Evolutionary conservation across 2,329 filamentous ascomycete species (phyloP).

Genomic region (Anisogramma anomala): DNA sequence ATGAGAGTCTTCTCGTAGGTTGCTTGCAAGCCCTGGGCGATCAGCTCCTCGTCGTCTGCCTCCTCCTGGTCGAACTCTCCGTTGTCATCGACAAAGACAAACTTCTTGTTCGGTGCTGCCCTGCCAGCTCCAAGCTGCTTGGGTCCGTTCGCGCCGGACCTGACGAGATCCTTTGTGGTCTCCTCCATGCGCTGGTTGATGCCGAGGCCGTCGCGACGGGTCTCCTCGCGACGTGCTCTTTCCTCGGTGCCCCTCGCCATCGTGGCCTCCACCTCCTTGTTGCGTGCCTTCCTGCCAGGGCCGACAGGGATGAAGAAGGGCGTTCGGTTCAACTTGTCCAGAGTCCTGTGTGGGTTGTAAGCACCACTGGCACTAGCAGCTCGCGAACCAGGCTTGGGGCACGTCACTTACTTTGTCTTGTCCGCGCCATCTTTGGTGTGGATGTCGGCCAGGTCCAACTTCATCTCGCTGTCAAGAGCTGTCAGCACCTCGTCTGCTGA

Average conservation of each 20-base stretch:
- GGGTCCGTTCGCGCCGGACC: not conserved
- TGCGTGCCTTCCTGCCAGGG: constrained; percentile 53
- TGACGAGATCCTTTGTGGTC: constrained; percentile 22
- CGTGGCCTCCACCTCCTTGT: constrained; percentile 54
- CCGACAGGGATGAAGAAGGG: constrained; percentile 80
- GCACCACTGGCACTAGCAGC: not conserved
- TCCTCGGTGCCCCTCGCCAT: constrained; percentile 59
- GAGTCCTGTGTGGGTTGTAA: constrained; percentile 40
- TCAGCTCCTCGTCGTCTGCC: constrained; percentile 35
- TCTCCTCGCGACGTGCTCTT: constrained; percentile 52
- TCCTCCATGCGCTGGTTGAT: constrained; percentile 43
- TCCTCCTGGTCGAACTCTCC: constrained; percentile 43
- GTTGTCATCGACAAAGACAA: constrained; percentile 67
- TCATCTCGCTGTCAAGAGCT: constrained; percentile 43
- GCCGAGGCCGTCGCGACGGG: constrained; percentile 41
- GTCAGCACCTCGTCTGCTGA: too few relatives aligned
- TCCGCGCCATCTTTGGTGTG: constrained; percentile 68
- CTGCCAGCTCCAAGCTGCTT: constrained; percentile 17
- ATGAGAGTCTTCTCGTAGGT: constrained; percentile 56
- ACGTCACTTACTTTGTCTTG: constrained; percentile 33
- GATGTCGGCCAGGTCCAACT: constrained; percentile 67
- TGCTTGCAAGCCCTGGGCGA: constrained; percentile 45
- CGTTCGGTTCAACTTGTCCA: constrained; percentile 70
- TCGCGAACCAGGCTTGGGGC: too few relatives aligned
- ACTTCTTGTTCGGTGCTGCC: constrained; percentile 50